These are phyloP conservation scores for Metschnikowia cubensis DNA, from an alignment of 805 yeast genomes.

Conservation along the genomic window DNA sequence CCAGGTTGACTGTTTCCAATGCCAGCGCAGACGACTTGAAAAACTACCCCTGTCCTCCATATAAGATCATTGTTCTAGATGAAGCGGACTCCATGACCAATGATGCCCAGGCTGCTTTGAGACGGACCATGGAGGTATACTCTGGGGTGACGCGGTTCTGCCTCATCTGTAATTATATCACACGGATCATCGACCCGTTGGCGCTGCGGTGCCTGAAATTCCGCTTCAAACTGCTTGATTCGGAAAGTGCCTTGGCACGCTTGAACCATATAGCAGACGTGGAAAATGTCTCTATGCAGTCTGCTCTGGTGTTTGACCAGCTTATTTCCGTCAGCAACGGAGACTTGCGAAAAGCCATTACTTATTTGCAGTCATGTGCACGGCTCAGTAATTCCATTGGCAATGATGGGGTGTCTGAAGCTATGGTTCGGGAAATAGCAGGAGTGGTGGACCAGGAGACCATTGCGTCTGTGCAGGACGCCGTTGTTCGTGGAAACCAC, in stretches of 20 bases:
- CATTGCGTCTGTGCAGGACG: constrained; percentile 39
- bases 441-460: constrained; percentile 61
- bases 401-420: constrained; percentile 36
- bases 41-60: constrained; percentile 94
- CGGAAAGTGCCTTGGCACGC: constrained; percentile 64
- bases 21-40: constrained; percentile 65
- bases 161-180: constrained; percentile 91
- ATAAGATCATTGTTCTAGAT: constrained; percentile 85
- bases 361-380: constrained; percentile 58
- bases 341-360: constrained; percentile 90
- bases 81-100: constrained; percentile 98
- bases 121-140: constrained; percentile 92
- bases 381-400: constrained; percentile 13
- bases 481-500: constrained; percentile 25
- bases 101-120: constrained; percentile 91
- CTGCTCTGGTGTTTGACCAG: constrained; percentile 55
- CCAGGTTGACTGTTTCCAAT: constrained; percentile 77
- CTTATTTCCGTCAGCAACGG: constrained; percentile 77
- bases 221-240: constrained; percentile 77
- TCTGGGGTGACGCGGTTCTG: constrained; percentile 89
- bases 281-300: constrained; percentile 26
- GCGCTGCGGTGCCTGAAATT: constrained; percentile 97
- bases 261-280: constrained; percentile 54
- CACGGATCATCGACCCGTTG: constrained; percentile 92
- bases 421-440: constrained; percentile 62